Conservation (phyloP, 2,329 filamentous ascomycete genomes). For the Clonostachys byssicola region DNA sequence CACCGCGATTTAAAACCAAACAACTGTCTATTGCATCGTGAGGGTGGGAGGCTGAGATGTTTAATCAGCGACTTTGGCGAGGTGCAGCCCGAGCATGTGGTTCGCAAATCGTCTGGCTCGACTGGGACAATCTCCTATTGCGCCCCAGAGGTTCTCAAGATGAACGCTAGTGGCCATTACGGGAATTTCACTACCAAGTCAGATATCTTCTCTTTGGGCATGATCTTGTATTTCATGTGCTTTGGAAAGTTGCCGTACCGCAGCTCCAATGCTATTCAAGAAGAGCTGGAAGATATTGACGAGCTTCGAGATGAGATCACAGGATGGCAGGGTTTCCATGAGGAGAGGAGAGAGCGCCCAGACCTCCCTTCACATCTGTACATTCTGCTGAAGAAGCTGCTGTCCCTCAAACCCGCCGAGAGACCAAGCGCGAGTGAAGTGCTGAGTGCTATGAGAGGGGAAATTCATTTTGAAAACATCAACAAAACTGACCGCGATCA, state of each 20-base stretch:
- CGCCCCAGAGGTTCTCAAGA: slow-evolving; percentile 84
- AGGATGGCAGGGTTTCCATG: slow-evolving; percentile 81
- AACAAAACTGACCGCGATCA: neutral
- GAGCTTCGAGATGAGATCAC: slow-evolving; percentile 80
- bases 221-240: slow-evolving; percentile 98
- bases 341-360: slow-evolving; percentile 67
- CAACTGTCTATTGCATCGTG: slow-evolving; percentile 85
- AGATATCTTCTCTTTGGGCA: slow-evolving; percentile 95
- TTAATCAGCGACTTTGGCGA: slow-evolving; percentile 98
- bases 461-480: slow-evolving; percentile 44
- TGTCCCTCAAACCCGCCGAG: slow-evolving; percentile 72
- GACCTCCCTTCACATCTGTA: slow-evolving; percentile 88
- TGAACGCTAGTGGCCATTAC: slow-evolving; percentile 62
- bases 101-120: slow-evolving; percentile 84
- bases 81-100: slow-evolving; percentile 78
- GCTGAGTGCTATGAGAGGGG: slow-evolving; percentile 69
- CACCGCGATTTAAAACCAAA: slow-evolving; percentile 94
- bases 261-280: slow-evolving; percentile 78
- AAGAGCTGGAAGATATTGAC: slow-evolving; percentile 90
- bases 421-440: slow-evolving; percentile 86
- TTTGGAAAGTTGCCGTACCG: slow-evolving; percentile 85
- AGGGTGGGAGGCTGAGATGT: slow-evolving; percentile 67
- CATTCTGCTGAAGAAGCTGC: slow-evolving; percentile 72
- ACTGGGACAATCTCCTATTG: slow-evolving; percentile 98
- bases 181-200: slow-evolving; percentile 97